These are phyloP conservation scores for Pulveroboletus ravenelii DNA, from an alignment of 768 basidiomycete species.

Conservation along the genomic window DNA sequence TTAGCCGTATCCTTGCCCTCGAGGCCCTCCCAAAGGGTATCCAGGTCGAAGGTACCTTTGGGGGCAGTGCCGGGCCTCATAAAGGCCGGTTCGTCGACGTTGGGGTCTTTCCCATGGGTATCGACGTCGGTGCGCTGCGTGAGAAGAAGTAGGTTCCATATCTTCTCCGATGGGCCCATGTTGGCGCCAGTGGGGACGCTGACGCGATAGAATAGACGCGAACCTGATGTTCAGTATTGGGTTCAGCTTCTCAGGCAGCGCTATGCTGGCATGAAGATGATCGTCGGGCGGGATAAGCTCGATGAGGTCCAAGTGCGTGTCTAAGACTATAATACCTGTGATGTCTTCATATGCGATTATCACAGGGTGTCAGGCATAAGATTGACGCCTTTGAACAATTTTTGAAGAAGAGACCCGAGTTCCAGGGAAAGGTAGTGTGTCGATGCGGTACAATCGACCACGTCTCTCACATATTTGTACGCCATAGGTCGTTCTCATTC, in stretches of 20 bases:
- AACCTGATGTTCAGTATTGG: slow-evolving; percentile 81
- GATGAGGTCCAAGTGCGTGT: slow-evolving; percentile 67
- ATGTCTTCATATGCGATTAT: background rate
- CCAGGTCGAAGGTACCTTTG: slow-evolving; percentile 42
- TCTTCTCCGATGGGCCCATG: slow-evolving; percentile 1
- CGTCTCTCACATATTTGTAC: background rate
- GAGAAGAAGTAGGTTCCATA: slow-evolving; percentile 51
- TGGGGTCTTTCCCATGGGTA: slow-evolving; percentile 87
- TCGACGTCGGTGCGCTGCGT: slow-evolving; percentile 67
- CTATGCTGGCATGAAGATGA: slow-evolving; percentile 80
- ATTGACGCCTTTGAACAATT: slow-evolving; percentile 79
- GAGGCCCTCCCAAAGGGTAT: slow-evolving; percentile 85
- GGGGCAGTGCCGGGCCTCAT: background rate
- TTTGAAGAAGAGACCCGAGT: slow-evolving; percentile 74
- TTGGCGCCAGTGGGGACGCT: slow-evolving; percentile 5
- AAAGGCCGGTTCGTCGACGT: slow-evolving; percentile 72
- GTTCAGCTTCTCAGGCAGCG: slow-evolving; percentile 72
- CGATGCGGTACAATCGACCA: background rate
- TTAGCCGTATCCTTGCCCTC: slow-evolving; percentile 70
- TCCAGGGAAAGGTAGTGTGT: slow-evolving; percentile 58
- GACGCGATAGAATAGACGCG: slow-evolving; percentile 40
- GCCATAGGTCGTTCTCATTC: slow-evolving; percentile 71
- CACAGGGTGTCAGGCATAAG: slow-evolving; percentile 73
- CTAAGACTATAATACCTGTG: background rate
- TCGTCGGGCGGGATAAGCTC: slow-evolving; percentile 85